Percentiles rank a stretch among this genome's conserved stretches.
phyloP scores from a whole-genome alignment of 2,329 filamentous ascomycete species.

The Neofusicoccum kwambonambiense region DNA sequence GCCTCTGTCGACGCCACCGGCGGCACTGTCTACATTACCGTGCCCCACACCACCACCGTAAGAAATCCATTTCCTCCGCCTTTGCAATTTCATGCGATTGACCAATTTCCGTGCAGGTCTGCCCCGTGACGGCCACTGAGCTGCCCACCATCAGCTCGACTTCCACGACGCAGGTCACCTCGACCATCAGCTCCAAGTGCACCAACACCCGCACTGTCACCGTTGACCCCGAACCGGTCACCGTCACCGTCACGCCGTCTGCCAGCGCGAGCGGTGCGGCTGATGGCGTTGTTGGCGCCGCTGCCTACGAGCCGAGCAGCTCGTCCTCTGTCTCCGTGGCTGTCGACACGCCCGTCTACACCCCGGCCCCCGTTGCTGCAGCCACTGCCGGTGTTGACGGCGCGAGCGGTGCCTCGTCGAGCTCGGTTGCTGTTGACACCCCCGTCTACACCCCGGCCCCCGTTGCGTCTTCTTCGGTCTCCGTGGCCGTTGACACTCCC shows the following conservation, averaged over 20 bases:
- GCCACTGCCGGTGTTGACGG: background rate
- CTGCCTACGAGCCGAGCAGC: background rate
- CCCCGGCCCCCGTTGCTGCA: background rate
- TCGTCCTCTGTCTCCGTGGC: background rate
- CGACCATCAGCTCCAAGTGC: slow-evolving; percentile 3
- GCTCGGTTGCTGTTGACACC: background rate
- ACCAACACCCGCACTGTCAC: slow-evolving; percentile 11
- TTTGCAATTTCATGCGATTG: background rate
- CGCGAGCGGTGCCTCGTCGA: background rate
- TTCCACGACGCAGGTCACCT: background rate
- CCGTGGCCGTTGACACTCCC: background rate
- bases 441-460: background rate
- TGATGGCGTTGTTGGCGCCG: background rate
- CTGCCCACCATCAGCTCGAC: background rate
- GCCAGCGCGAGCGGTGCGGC: background rate
- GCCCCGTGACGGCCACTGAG: slow-evolving; percentile 17
- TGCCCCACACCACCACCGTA: slow-evolving; percentile 16
- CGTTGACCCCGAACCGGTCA: slow-evolving; percentile 11
- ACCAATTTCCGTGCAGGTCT: background rate
- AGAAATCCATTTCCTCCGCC: background rate
- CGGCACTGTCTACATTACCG: background rate
- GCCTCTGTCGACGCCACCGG: slow-evolving; percentile 4
- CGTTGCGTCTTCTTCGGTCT: background rate
- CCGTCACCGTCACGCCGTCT: slow-evolving; percentile 2
- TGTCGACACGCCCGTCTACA: background rate